Evolutionary conservation across 805 yeast species (phyloP), one percentile per base, ranked within the genome.

Genomic region (Sugiyamaella mastotermitis): DNA sequence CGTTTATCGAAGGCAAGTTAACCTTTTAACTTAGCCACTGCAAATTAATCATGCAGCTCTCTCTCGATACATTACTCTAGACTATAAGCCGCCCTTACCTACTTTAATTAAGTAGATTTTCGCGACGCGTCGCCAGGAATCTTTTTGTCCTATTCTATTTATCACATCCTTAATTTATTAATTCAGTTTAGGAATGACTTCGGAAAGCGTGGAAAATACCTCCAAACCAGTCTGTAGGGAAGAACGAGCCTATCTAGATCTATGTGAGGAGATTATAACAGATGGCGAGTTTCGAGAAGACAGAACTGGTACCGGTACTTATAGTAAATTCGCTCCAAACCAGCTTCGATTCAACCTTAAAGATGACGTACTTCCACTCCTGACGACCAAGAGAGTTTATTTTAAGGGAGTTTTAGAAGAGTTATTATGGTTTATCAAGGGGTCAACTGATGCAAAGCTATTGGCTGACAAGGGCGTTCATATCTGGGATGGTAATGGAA

Each of bases 401-500:
- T 77, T 87, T 46, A 80, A 82, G 47, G 98, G 88, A 7, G 86
- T 92, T 31, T 74, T 90, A 23, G 78, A 85, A 47, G 99, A 92
- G 58, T 68, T 92, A 21, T 68, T 92, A 10, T 92, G 99, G 99
- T 92, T 92, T 55, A 72, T 92, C 6, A 68, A 76, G 3, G 98
- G 97, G 1, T 75, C 80, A 46, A 92, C 99, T 0, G 94, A 90
- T 57, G 94, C 92, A 25, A 82, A 80, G 48, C 68, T 72, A 46
- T 66, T 92, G 30, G 66, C 80, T 11, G 94, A 80, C 2, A 74
- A 80, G 49, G 95, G 95, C 24, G 94, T 92, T n/a, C 88, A 78
- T 55, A 92, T 92, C 40, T 92, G 99, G 99, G 98, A 92, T 60
- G 98, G 98, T 13, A 92, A 92, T 58, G 98, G 97, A 8, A 83